Evolutionary conservation across 345 rosid genomes (phyloP).

Genomic region (Eucalyptus globulus): DNA sequence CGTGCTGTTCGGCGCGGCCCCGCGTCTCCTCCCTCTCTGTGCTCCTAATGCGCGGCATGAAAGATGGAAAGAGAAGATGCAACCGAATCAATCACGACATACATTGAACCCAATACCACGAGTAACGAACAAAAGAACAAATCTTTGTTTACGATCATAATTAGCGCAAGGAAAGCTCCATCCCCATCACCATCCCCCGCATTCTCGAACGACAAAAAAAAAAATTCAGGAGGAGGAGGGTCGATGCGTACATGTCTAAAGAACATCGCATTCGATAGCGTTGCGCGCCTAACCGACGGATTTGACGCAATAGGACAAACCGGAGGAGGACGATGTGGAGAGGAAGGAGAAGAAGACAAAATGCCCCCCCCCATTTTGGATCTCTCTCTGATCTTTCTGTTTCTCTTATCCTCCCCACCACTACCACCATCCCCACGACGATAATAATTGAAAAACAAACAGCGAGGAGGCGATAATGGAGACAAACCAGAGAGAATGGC

Average conservation of each 20-base stretch:
- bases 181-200: not conserved
- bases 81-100: not conserved
- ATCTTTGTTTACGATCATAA: not conserved
- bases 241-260: not conserved
- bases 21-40: not conserved
- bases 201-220: not conserved
- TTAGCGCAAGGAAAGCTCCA: not conserved
- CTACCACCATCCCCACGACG: not conserved
- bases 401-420: not conserved
- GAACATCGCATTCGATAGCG: not conserved
- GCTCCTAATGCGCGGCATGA: not conserved
- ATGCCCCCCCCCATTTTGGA: not conserved
- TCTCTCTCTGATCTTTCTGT: not conserved
- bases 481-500: not conserved
- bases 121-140: not conserved
- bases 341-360: not conserved
- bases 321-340: not conserved
- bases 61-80: not conserved
- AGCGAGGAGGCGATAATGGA: not conserved
- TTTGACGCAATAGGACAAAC: not conserved
- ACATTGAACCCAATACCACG: not conserved
- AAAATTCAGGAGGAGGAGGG: not conserved
- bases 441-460: not conserved
- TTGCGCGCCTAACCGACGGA: not conserved
- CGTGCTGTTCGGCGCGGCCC: not conserved